A percentile compares a stretch with the other conserved stretches of the same genome.
phyloP scores from a whole-genome alignment of 305 asterid species.

The Fraxinus paxiana region DNA sequence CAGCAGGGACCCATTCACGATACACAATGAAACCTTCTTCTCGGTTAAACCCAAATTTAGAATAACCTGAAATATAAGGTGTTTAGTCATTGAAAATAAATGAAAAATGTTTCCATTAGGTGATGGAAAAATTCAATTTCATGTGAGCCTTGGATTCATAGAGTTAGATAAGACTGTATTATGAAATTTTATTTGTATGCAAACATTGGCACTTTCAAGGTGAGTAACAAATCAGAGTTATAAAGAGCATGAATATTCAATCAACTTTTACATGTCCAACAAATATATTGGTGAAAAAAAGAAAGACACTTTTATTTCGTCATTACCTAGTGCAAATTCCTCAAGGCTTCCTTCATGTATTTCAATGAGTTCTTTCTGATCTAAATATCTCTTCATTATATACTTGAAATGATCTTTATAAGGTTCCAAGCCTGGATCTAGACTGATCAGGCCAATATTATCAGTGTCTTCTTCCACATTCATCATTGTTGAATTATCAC shows the following conservation, averaged over 20 bases:
- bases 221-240: not conserved
- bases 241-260: constrained; percentile 8
- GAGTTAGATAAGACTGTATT: not conserved
- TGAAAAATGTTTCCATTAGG: not conserved
- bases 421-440: constrained; percentile 63
- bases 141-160: not conserved
- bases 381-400: constrained; percentile 56
- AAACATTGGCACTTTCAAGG: not conserved
- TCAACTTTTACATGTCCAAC: constrained; percentile 5
- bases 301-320: constrained; percentile 16
- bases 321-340: constrained; percentile 80
- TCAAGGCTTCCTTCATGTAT: constrained; percentile 71
- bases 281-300: constrained; percentile 5
- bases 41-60: constrained; percentile 69
- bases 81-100: constrained; percentile 19
- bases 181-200: not conserved
- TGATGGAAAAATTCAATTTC: constrained; percentile 11
- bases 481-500: constrained; percentile 34
- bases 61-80: constrained; percentile 52
- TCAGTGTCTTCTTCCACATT: constrained; percentile 47
- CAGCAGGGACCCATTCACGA: constrained; percentile 98
- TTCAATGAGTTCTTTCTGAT: constrained; percentile 66
- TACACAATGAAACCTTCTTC: constrained; percentile 72
- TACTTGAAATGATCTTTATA: constrained; percentile 68
- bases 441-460: constrained; percentile 43